Conservation (phyloP, 1,284 basidiomycete species). For the Cronartium quercuum region DNA sequence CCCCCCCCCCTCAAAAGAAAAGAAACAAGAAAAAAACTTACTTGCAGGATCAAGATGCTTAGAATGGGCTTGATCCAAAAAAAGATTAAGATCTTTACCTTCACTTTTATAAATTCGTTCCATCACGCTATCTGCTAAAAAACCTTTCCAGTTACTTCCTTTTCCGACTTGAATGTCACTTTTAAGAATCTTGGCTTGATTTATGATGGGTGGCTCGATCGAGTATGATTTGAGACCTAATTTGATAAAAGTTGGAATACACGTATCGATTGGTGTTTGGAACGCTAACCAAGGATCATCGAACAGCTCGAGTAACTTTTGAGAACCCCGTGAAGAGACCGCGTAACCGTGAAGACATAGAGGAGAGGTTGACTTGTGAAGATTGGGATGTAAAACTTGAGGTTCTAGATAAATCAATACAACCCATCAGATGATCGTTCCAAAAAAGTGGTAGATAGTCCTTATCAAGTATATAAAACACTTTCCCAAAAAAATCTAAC, state of each 20-base stretch:
- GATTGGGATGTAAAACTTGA: constrained; percentile 67
- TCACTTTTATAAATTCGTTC: constrained; percentile 45
- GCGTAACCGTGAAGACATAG: constrained; percentile 48
- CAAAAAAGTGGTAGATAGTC: neutral
- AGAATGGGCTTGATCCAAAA: neutral
- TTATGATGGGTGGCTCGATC: constrained; percentile 48
- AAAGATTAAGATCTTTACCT: constrained; percentile 57
- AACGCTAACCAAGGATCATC: constrained; percentile 47
- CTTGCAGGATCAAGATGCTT: constrained; percentile 20
- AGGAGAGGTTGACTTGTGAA: constrained; percentile 53
- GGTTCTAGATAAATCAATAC: constrained; percentile 57
- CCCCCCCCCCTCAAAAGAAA: neutral
- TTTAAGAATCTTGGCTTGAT: constrained; percentile 48
- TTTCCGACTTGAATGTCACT: constrained; percentile 48
- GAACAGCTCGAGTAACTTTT: constrained; percentile 42
- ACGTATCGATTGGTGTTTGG: constrained; percentile 50
- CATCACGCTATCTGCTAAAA: constrained; percentile 48
- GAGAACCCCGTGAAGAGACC: constrained; percentile 43
- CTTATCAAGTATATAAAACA: neutral
- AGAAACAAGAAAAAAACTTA: constrained; percentile 1
- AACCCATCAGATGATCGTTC: neutral
- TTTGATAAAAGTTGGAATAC: constrained; percentile 61
- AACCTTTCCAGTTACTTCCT: constrained; percentile 46
- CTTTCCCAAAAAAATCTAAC: neutral
- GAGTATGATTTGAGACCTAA: constrained; percentile 46